phyloP scores from a whole-genome alignment of 352 stramenopile species.

The Halophytophthora batemanensis region DNA sequence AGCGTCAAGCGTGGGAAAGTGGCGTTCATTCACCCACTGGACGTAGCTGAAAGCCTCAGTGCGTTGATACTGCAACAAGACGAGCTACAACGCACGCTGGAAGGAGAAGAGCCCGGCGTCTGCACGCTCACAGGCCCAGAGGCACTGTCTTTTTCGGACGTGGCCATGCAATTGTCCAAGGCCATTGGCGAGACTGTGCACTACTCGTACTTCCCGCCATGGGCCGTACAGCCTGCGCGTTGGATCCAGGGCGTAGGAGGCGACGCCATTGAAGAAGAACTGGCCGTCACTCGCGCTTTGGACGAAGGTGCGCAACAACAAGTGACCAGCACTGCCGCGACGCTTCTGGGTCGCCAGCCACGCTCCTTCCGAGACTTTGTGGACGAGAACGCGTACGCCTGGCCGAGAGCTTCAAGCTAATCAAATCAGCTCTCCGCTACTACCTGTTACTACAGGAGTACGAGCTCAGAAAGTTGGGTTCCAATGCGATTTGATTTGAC shows the following conservation, averaged over 20 bases:
- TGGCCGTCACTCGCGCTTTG: constrained; percentile 42
- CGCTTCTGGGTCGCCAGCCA: constrained; percentile 32
- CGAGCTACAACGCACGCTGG: neutral
- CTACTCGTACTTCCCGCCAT: constrained; percentile 69
- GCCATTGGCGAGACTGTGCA: constrained; percentile 40
- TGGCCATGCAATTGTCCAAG: constrained; percentile 39
- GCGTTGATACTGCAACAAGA: constrained; percentile 8
- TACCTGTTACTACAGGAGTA: too few species aligned
- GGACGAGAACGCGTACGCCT: constrained; percentile 34
- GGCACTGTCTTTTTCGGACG: constrained; percentile 49
- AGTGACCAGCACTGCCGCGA: constrained; percentile 32
- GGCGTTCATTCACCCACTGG: constrained; percentile 56
- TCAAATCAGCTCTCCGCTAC: too few species aligned
- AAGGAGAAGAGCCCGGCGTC: constrained; percentile 9
- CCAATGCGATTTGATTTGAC: too few species aligned
- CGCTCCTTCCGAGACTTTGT: constrained; percentile 49
- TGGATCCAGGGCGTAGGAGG: constrained; percentile 69
- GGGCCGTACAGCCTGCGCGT: constrained; percentile 66
- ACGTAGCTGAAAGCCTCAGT: constrained; percentile 51
- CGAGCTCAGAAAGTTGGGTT: too few species aligned
- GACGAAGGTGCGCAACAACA: constrained; percentile 39
- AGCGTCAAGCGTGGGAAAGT: constrained; percentile 55
- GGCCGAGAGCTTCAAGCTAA: constrained; percentile 24
- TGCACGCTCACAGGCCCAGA: constrained; percentile 53
- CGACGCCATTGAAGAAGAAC: constrained; percentile 54